A percentile compares a stretch with the other conserved stretches of the same genome.
Evolutionary conservation across 2,329 filamentous ascomycete genomes (phyloP).

Genomic region (Didymella pomorum): DNA sequence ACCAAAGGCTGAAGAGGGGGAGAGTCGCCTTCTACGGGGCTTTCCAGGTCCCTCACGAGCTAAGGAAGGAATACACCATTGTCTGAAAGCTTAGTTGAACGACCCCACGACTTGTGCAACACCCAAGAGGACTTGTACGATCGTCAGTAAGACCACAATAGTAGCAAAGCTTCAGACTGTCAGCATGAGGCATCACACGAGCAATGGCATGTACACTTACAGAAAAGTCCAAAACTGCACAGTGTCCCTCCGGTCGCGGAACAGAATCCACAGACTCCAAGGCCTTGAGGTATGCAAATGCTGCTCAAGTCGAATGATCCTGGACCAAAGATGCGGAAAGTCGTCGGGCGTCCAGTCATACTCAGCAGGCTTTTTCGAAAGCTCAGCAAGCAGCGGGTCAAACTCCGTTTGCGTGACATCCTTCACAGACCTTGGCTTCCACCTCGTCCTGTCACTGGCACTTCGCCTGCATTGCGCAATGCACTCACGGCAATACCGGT

Average conservation of each 20-base stretch:
- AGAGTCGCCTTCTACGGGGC: too few relatives aligned
- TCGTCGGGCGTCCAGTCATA: slow-evolving; percentile 28
- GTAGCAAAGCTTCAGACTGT: slow-evolving; percentile 35
- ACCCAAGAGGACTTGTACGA: slow-evolving; percentile 30
- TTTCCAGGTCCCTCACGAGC: too few relatives aligned
- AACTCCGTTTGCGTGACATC: too few relatives aligned
- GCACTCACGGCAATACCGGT: background rate
- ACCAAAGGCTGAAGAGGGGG: too few relatives aligned
- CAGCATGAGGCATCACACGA: slow-evolving; percentile 5
- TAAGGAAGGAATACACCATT: too few relatives aligned
- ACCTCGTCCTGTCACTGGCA: too few relatives aligned
- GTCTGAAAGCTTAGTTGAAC: slow-evolving; percentile 6
- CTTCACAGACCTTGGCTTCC: too few relatives aligned
- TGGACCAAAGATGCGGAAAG: slow-evolving; percentile 31
- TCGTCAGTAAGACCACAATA: slow-evolving; percentile 28
- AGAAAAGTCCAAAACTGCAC: slow-evolving; percentile 38
- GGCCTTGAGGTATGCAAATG: slow-evolving; percentile 31
- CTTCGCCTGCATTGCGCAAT: too few relatives aligned
- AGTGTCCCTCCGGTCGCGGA: slow-evolving; percentile 33
- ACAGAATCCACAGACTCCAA: slow-evolving; percentile 36
- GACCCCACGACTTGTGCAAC: slow-evolving; percentile 33
- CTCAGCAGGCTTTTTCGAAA: too few relatives aligned
- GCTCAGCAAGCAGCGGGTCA: too few relatives aligned
- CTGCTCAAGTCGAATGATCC: slow-evolving; percentile 30
- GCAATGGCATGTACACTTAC: too few relatives aligned